Evolutionary conservation across 208 protist species (phyloP), one percentile per base, ranked within the genome.

Genomic region (Strigomonas culicis): DNA sequence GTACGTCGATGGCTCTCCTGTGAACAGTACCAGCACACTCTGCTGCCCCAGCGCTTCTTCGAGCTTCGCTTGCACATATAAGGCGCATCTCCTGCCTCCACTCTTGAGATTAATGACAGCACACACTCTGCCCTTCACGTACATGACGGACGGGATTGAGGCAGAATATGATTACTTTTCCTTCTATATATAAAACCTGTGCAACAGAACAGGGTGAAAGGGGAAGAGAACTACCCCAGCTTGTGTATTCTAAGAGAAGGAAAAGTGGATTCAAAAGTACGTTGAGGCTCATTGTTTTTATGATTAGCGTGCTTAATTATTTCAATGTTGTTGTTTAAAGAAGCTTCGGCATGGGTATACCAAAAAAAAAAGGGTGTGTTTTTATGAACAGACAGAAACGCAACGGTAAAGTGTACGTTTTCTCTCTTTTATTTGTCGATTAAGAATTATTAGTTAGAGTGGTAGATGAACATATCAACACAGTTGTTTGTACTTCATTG

Each of bases 51-150:
- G 51, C 13, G 70, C 27, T 2, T 66, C 32, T 4, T 32, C 30
- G 1, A 90, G 53, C 22, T 66, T 75, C 6, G 57, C 44, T 1
- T 68, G 70, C 2, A 86, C 75, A 53, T 79, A 85, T 11, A 69
- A 27, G 0, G 77, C 80, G 21, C 66, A 53, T 6, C 59, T 47
- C 1, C 47, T 51, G 3, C 78, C 80, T 19, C 80, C 80, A 52
- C 78, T 87, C 30, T 68, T 70, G 43, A 72, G 39, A 41, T 90
- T 90, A 19, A 90, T 68, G 0, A 86, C 50, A 1, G 77, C 77
- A 3, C 71, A 63, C 13, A 22, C 34, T 52, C 13, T 59, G 1
- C 53, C 53, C 17, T 6, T 43, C n/a, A 59, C 24, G 6, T 36
- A 30, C 49, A 55, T 55, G 10, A 36, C 6, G 6, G 21, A 53